Conservation (phyloP, 179 eudicot species). For the Carnegiea gigantea region DNA sequence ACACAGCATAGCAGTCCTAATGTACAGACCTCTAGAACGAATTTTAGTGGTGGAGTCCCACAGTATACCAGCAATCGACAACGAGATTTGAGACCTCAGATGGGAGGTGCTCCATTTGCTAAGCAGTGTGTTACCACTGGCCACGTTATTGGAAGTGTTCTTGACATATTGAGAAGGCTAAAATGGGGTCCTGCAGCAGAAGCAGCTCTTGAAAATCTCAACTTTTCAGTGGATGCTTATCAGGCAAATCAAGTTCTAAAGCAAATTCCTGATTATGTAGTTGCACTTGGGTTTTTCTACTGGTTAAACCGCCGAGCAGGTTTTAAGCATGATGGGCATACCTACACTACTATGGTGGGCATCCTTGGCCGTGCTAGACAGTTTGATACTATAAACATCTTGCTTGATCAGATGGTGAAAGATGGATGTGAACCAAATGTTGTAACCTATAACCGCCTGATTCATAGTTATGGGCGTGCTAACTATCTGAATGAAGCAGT, state of each 20-base stretch:
- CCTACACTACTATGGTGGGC: slow-evolving; percentile 97
- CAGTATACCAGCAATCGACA: slow-evolving; percentile 37
- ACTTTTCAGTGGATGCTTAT: slow-evolving; percentile 68
- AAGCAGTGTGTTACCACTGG: slow-evolving; percentile 50
- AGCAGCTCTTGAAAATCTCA: slow-evolving; percentile 68
- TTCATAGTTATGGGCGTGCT: slow-evolving; percentile 97
- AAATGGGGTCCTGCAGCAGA: slow-evolving; percentile 88
- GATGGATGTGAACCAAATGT: slow-evolving; percentile 93
- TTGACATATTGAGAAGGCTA: slow-evolving; percentile 51
- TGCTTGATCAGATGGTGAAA: slow-evolving; percentile 70
- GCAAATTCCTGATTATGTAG: slow-evolving; percentile 67
- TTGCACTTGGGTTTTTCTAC: slow-evolving; percentile 78
- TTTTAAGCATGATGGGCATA: slow-evolving; percentile 92
- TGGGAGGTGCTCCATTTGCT: slow-evolving; percentile 32
- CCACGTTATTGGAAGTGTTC: slow-evolving; percentile 50
- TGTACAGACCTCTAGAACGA: slow-evolving; percentile 37
- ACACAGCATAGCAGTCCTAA: slow-evolving; percentile 27
- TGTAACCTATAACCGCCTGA: slow-evolving; percentile 89
- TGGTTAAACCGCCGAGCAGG: slow-evolving; percentile 79
- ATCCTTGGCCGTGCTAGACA: slow-evolving; percentile 81
- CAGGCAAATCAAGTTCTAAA: slow-evolving; percentile 94
- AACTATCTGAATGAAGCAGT: slow-evolving; percentile 82
- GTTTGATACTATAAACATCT: slow-evolving; percentile 63
- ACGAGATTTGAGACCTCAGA: slow-evolving; percentile 38
- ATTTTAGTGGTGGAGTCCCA: slow-evolving; percentile 30